Percentiles rank a stretch among this genome's conserved stretches.
phyloP scores from a whole-genome alignment of 2,329 filamentous ascomycete species.

The Coniella lustricola region DNA sequence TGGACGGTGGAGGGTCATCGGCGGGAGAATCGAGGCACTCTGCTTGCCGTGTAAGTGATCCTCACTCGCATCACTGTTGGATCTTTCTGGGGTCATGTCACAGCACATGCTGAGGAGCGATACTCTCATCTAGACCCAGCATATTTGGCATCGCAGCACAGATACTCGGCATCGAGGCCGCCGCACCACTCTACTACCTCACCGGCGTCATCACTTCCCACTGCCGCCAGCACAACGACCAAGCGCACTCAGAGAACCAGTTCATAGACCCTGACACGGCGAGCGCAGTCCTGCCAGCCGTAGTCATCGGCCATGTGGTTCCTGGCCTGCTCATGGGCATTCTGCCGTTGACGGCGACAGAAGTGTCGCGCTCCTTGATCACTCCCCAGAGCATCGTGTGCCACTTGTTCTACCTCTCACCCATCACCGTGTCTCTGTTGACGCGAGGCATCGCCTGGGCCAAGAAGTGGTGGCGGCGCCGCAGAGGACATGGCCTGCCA shows the following conservation, averaged over 20 bases:
- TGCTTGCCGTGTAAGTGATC: constrained; percentile 3
- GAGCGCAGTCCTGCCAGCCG: constrained; percentile 5
- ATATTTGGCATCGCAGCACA: neutral
- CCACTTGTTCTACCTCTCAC: constrained; percentile 5
- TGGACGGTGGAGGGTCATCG: constrained; percentile 12
- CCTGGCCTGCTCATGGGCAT: constrained; percentile 4
- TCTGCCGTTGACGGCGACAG: constrained; percentile 11
- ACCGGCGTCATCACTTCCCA: neutral
- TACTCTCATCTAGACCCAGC: neutral
- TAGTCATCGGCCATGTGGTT: constrained; percentile 3
- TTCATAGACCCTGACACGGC: neutral
- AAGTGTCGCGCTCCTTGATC: constrained; percentile 7
- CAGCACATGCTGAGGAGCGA: too few species aligned
- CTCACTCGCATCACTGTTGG: too few species aligned
- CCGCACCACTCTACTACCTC: constrained; percentile 12
- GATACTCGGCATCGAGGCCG: constrained; percentile 4
- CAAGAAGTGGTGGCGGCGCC: neutral
- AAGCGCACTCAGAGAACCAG: too few species aligned
- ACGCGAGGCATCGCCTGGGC: neutral
- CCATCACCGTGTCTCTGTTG: constrained; percentile 1
- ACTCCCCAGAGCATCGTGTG: constrained; percentile 1
- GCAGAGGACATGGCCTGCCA: too few species aligned
- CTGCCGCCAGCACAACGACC: neutral
- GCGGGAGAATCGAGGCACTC: neutral
- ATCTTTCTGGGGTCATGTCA: too few species aligned